Evolutionary conservation across 2,329 filamentous ascomycete genomes (phyloP), one percentile per base, ranked within the genome.

Genomic region (Scedosporium aurantiacum): DNA sequence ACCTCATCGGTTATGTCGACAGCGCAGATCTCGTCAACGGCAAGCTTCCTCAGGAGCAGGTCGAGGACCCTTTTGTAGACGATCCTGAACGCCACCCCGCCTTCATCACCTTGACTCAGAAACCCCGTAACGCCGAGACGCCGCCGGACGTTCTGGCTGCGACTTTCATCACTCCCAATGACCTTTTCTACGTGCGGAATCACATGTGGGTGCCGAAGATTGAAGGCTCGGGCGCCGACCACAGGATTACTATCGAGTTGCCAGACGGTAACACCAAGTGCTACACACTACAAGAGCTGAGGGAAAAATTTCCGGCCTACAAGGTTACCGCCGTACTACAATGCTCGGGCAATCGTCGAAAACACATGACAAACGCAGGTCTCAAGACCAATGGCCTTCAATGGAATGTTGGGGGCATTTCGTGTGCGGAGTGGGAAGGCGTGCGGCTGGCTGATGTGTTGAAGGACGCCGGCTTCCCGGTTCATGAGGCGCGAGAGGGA

Each of bases 81-180:
- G 83, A 86, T 63, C 83, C 82, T 0, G 67, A 66, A 7, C 76
- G 84, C 27, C 79, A 86, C 67, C 66, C 72, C 0, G 73, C 76
- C 6, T 72, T 87, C 50, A 74, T 80, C 18, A 77, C 77, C 2
- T 78, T 78, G 61, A 85, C 80, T 1, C 68, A 73, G 7, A 81
- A 80, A 65, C 84, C 84, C 3, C 78, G 82, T 64, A 87, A 87
- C 67, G 83, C 84, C 1, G 84, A 87, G 66, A 82, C 83, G 0
- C 83, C 83, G 0, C 70, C 68, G 0, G 72, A 75, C 2, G 75
- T 75, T 40, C 75, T 86, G 27, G 72, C 71, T 18, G 71, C 73
- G 12, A 70, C 76, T 2, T 86, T 83, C 66, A 71, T 80, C 43
- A 86, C 83, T 0, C 80, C 80, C 3, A 80, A 79, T 50, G 73